Evolutionary conservation across 805 yeast genomes (phyloP).

Genomic region (Ogataea parapolymorpha): DNA sequence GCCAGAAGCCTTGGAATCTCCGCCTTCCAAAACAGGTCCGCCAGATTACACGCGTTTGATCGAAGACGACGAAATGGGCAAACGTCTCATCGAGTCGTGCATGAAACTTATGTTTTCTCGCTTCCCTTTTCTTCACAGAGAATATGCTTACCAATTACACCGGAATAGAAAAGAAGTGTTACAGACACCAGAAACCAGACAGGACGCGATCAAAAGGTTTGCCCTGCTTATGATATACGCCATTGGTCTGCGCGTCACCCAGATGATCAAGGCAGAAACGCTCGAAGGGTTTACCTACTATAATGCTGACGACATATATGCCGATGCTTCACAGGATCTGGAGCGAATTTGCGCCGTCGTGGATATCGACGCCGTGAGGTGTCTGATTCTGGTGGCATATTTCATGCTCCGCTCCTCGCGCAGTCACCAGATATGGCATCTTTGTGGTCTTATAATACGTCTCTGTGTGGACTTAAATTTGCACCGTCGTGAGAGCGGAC

Average conservation of each 20-base stretch:
- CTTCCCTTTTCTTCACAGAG: constrained; percentile 16
- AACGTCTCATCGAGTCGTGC: constrained; percentile 11
- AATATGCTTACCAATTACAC: constrained; percentile 11
- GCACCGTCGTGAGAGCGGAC: constrained; percentile 15
- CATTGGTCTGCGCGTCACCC: constrained; percentile 15
- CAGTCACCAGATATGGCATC: constrained; percentile 24
- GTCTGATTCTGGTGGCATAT: constrained; percentile 14
- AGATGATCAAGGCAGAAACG: constrained; percentile 9
- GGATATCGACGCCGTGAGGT: constrained; percentile 17
- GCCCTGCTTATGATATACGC: constrained; percentile 20
- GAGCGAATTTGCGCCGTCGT: constrained; percentile 11
- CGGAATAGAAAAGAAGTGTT: constrained; percentile 12
- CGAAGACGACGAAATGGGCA: constrained; percentile 12
- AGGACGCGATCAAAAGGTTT: constrained; percentile 11
- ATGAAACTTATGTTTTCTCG: constrained; percentile 16
- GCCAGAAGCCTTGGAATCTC: neutral
- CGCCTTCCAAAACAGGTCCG: neutral
- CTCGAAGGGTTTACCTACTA: constrained; percentile 6
- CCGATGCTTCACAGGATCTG: constrained; percentile 13
- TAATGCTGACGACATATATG: constrained; percentile 13
- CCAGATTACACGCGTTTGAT: constrained; percentile 11
- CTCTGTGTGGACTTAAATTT: constrained; percentile 21
- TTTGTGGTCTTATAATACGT: constrained; percentile 18
- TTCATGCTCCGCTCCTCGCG: constrained; percentile 20
- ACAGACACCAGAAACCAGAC: constrained; percentile 1